Conservation (phyloP, 1,139 yeast genomes). For the Kodamaea ohmeri region DNA sequence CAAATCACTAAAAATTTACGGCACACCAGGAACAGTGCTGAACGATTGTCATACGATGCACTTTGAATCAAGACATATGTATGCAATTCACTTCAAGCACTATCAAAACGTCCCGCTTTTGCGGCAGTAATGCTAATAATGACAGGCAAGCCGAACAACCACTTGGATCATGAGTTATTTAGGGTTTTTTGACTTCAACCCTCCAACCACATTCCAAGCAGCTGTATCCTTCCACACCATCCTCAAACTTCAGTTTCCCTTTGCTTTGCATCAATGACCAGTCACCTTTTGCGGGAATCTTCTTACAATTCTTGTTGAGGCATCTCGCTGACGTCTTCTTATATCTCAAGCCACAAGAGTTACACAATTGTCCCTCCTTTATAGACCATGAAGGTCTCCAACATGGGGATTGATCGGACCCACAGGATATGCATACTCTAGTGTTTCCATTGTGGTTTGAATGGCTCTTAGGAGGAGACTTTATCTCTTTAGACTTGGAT, state of each 20-base stretch:
- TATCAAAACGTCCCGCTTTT: too few relatives aligned
- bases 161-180: slow-evolving; percentile 2
- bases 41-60: too few relatives aligned
- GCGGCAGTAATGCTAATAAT: too few relatives aligned
- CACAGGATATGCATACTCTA: slow-evolving; percentile 84
- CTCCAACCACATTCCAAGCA: slow-evolving; percentile 68
- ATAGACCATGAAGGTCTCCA: slow-evolving; percentile 98
- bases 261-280: slow-evolving; percentile 83
- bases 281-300: slow-evolving; percentile 96
- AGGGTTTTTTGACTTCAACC: slow-evolving; percentile 37
- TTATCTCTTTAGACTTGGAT: slow-evolving; percentile 29
- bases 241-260: slow-evolving; percentile 47
- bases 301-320: slow-evolving; percentile 66
- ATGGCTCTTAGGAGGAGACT: slow-evolving; percentile 38
- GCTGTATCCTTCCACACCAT: slow-evolving; percentile 47
- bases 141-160: too few relatives aligned
- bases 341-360: slow-evolving; percentile 92
- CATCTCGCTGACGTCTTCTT: slow-evolving; percentile 94
- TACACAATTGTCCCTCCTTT: slow-evolving; percentile 88
- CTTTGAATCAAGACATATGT: too few relatives aligned
- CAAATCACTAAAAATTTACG: too few relatives aligned
- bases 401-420: slow-evolving; percentile 90
- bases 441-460: slow-evolving; percentile 29
- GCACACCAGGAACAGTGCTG: too few relatives aligned
- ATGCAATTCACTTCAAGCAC: too few relatives aligned